Evolutionary conservation across 805 yeast genomes (phyloP), one percentile per base, ranked within the genome.

Genomic region (Candida qinlingensis): DNA sequence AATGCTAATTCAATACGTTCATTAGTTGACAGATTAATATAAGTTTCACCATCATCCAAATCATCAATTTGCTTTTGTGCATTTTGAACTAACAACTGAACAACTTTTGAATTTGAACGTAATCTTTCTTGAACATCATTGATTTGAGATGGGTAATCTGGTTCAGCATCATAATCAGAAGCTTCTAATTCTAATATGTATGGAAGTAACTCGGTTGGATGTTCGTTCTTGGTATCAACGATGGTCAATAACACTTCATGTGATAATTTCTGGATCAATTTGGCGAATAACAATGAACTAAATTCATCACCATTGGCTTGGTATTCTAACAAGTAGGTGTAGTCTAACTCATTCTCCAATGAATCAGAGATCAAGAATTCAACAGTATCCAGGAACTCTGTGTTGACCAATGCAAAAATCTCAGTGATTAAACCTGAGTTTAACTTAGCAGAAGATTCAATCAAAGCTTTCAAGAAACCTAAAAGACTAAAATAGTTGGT

Each of bases 41-140:
- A 81, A 5, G 75, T 68, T 33, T 77, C 77, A 31, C 86, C 85
- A 33, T 77, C 69, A 54, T 83, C 87, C 48, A 83, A 66, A 13
- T 54, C 58, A 19, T 40, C 45, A 26, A 65, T 47, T 30, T 63
- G 64, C 5, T 47, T 36, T 3, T 52, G 44, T 6, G 69, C 49
- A 19, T 54, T 55, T 3, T 48, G 47, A 26, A 55, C 55, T 9
- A 63, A 41, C 3, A 47, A 37, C 28, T 51, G 35, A 31, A 57
- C 41, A 50, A 57, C 13, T 0, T 46, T 39, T 28, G 29, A 10
- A 29, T 54, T 40, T 5, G 29, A 10, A 7, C 51, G 50, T 3
- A 68, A 54, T 5, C 54, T 41, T 11, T 59, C 56, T 31, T 60
- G 44, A 7, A 51, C 44, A 10, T 48, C 52, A 10, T 56, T 59